Evolutionary conservation across 2,329 filamentous ascomycete species (phyloP).

Genomic region (Diaporthe sp.): DNA sequence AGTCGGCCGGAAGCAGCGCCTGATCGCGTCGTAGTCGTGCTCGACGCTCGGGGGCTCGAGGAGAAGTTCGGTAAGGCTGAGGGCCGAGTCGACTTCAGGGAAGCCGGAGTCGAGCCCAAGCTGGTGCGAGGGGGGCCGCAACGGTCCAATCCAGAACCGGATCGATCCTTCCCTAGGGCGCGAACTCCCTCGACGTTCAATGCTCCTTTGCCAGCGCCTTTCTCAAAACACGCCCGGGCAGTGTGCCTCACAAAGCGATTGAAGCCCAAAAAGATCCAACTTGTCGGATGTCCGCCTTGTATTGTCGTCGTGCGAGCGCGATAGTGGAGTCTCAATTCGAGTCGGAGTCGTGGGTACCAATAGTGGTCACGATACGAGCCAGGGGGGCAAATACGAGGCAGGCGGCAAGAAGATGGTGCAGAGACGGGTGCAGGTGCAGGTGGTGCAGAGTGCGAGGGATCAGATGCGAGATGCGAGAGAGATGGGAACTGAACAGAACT

Average conservation of each 20-base stretch:
- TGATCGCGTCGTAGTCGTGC: slow-evolving; percentile 7
- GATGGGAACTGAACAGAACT: not conserved
- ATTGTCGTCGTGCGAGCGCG: not conserved
- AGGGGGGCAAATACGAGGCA: slow-evolving; percentile 37
- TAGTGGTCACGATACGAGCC: slow-evolving; percentile 22
- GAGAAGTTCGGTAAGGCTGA: not conserved
- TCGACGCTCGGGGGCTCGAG: not conserved
- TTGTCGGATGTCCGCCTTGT: slow-evolving; percentile 13
- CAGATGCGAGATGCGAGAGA: slow-evolving; percentile 24
- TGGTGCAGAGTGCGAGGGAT: not conserved
- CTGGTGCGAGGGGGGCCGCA: not conserved
- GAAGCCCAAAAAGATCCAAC: not conserved
- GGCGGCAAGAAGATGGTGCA: slow-evolving; percentile 24
- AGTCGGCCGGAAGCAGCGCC: not conserved
- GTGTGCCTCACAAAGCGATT: not conserved
- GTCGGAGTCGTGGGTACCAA: not conserved
- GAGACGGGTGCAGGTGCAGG: slow-evolving; percentile 13
- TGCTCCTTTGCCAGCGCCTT: not conserved
- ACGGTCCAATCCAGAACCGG: not conserved
- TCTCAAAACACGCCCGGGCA: not conserved
- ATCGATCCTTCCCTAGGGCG: not conserved
- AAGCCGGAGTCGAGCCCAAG: too few species aligned
- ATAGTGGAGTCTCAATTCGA: slow-evolving; percentile 19
- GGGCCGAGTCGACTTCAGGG: too few species aligned
- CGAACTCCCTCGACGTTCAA: not conserved